phyloP scores from a whole-genome alignment of 495 filamentous ascomycete genomes.

The Podospora sp. region DNA sequence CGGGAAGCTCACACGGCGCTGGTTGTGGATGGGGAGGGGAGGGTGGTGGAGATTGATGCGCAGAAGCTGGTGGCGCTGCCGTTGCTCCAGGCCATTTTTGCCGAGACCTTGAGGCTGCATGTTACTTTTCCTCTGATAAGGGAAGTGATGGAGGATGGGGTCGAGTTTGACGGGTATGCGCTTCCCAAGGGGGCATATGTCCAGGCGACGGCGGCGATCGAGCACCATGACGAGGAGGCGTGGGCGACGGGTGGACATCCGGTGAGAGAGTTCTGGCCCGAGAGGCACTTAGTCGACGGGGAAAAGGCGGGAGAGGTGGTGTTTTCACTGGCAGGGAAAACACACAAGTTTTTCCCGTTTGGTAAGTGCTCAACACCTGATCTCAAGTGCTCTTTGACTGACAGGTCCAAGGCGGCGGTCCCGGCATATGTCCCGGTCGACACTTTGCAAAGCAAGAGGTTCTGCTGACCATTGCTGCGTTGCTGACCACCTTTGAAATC shows the following conservation, averaged over 20 bases:
- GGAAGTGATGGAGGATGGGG: neutral
- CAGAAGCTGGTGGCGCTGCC: neutral
- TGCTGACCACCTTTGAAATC: neutral
- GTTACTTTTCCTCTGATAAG: neutral
- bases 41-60: neutral
- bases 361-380: too few species aligned
- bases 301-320: too few species aligned
- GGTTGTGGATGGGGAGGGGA: neutral
- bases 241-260: too few species aligned
- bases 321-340: too few species aligned
- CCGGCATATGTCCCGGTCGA: constrained; percentile 43
- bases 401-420: too few species aligned
- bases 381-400: too few species aligned
- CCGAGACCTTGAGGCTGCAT: neutral
- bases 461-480: neutral
- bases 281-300: too few species aligned
- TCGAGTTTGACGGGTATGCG: neutral
- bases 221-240: too few species aligned
- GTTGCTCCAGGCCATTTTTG: neutral
- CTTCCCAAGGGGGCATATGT: too few species aligned
- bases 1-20: neutral
- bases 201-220: too few species aligned
- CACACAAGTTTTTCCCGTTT: too few species aligned
- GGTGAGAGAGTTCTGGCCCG: too few species aligned
- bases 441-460: constrained; percentile 30